A percentile compares a stretch with the other conserved stretches of the same genome.
These are phyloP conservation scores for Darksidea phi DNA, from an alignment of 495 filamentous ascomycete genomes.

Conservation along the genomic window DNA sequence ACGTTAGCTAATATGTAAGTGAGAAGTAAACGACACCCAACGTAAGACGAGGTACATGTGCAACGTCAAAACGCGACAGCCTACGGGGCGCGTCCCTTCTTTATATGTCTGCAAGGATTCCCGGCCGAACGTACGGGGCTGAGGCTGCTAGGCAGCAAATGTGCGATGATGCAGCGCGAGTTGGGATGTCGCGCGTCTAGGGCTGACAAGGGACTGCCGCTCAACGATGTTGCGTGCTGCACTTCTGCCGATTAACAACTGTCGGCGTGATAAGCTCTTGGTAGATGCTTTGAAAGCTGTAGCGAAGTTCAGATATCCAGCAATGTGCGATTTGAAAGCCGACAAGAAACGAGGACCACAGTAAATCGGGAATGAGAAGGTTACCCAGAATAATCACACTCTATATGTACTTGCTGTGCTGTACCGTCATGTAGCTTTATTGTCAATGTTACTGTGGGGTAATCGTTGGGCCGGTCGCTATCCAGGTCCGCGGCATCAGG, in stretches of 20 bases:
- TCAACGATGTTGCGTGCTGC: neutral
- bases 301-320: too few relatives aligned
- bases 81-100: neutral
- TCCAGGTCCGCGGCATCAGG: neutral
- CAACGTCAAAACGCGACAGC: neutral
- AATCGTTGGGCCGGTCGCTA: neutral
- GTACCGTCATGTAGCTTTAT: neutral
- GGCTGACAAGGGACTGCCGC: too few relatives aligned
- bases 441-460: constrained; percentile 1
- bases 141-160: neutral
- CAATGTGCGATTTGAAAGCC: too few relatives aligned
- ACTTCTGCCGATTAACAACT: too few relatives aligned
- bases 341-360: too few relatives aligned
- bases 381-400: too few relatives aligned
- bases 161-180: neutral
- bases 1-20: neutral
- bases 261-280: too few relatives aligned
- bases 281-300: too few relatives aligned
- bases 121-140: neutral
- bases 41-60: neutral
- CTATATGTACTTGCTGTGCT: neutral
- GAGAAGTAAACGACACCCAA: neutral
- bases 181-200: neutral
- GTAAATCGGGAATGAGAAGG: too few relatives aligned
- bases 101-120: neutral